A percentile compares a stretch with the other conserved stretches of the same genome.
These are phyloP conservation scores for Holtermannia corniformis DNA, from an alignment of 768 basidiomycete species.

Conservation along the genomic window DNA sequence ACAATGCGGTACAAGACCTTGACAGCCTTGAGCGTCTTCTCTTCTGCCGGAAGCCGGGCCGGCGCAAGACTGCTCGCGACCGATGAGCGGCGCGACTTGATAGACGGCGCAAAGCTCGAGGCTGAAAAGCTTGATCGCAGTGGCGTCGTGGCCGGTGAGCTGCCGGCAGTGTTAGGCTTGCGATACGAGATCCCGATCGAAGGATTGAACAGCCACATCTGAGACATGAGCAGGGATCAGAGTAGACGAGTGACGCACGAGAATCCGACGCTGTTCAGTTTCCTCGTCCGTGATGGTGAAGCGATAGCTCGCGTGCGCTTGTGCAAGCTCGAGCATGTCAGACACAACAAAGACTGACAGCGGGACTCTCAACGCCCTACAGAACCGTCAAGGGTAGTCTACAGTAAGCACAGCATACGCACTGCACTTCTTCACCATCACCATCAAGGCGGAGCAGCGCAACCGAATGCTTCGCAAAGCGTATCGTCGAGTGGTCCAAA, in stretches of 20 bases:
- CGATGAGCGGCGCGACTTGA: slow-evolving; percentile 2
- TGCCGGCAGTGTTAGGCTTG: slow-evolving; percentile 48
- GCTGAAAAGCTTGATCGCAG: slow-evolving; percentile 41
- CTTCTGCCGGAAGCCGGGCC: not conserved
- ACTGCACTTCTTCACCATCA: slow-evolving; percentile 51
- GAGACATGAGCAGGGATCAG: not conserved
- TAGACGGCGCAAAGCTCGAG: not conserved
- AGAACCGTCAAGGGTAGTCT: slow-evolving; percentile 39
- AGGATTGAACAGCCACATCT: slow-evolving; percentile 96
- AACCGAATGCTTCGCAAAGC: slow-evolving; percentile 75
- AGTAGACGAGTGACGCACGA: slow-evolving; percentile 49
- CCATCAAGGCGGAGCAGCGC: slow-evolving; percentile 49
- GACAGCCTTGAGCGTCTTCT: slow-evolving; percentile 42
- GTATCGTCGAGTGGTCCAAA: slow-evolving; percentile 33
- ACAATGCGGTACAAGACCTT: slow-evolving; percentile 80
- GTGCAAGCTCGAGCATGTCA: slow-evolving; percentile 82
- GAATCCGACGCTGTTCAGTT: slow-evolving; percentile 62
- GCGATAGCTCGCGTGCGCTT: slow-evolving; percentile 86
- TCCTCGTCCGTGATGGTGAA: slow-evolving; percentile 85
- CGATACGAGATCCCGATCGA: slow-evolving; percentile 69
- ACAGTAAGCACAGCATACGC: slow-evolving; percentile 35
- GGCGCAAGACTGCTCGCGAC: not conserved
- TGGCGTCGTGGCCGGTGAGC: slow-evolving; percentile 57
- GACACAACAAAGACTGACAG: slow-evolving; percentile 82
- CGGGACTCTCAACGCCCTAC: slow-evolving; percentile 48